Percentiles rank a stretch among this genome's conserved stretches.
These are phyloP conservation scores for Fusarium camptoceras DNA, from an alignment of 2,329 filamentous ascomycete genomes.

Conservation along the genomic window DNA sequence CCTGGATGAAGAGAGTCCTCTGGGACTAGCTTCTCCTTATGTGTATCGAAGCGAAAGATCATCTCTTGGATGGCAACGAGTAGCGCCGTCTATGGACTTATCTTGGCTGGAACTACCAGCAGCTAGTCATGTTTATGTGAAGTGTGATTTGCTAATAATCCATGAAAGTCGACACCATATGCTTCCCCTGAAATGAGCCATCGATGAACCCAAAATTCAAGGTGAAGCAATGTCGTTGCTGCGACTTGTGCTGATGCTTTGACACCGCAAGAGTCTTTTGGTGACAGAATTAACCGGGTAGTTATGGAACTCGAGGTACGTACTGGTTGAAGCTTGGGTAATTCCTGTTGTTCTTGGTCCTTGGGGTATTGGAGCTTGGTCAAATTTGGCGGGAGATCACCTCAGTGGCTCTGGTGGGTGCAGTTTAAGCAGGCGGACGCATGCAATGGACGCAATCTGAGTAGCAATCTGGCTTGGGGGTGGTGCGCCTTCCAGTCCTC, in stretches of 20 bases:
- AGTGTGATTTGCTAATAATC: conserved; percentile 30
- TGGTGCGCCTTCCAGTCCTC: conserved; percentile 40
- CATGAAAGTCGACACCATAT: conserved; percentile 9
- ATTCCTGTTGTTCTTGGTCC: conserved; percentile 3
- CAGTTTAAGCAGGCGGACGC: conserved; percentile 29
- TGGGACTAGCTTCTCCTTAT: conserved; percentile 21
- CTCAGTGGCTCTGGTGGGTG: conserved; percentile 39
- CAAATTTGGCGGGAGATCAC: conserved; percentile 43
- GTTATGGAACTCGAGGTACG: neutral
- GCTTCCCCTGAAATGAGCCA: conserved; percentile 20
- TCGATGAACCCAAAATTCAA: neutral
- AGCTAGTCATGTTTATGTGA: conserved; percentile 29
- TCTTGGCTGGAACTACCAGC: conserved; percentile 37
- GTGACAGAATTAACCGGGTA: neutral
- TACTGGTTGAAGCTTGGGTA: neutral
- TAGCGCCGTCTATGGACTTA: conserved; percentile 23
- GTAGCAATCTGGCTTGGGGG: conserved; percentile 37
- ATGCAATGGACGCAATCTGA: conserved; percentile 36
- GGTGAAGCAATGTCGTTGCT: neutral
- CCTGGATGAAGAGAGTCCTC: conserved; percentile 12
- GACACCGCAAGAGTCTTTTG: neutral
- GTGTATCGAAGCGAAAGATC: conserved; percentile 26
- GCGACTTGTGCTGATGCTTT: neutral
- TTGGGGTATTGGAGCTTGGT: conserved; percentile 16
- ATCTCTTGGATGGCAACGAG: conserved; percentile 28